Percentiles rank a stretch among this genome's conserved stretches.
Evolutionary conservation across 345 rosid genomes (phyloP).

Genomic region (Euphorbia pulcherrima): DNA sequence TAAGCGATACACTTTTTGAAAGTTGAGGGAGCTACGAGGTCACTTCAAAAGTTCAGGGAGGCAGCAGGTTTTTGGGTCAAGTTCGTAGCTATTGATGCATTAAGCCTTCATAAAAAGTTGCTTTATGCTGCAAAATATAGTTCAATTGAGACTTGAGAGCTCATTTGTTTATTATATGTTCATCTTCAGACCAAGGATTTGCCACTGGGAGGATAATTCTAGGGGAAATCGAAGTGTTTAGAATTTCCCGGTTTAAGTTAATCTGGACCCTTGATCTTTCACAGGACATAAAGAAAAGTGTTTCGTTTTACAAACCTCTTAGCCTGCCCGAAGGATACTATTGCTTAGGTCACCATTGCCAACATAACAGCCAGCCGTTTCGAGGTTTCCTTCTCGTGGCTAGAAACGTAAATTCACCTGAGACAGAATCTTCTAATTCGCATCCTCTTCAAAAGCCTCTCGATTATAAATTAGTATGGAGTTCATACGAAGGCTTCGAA

Average conservation of each 20-base stretch:
- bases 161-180: neutral
- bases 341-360: conserved; percentile 80
- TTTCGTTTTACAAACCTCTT: conserved; percentile 59
- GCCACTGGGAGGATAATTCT: conserved; percentile 64
- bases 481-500: conserved; percentile 47
- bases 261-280: conserved; percentile 54
- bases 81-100: too few relatives aligned
- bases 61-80: too few relatives aligned
- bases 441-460: conserved; percentile 62
- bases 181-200: conserved; percentile 58
- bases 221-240: conserved; percentile 56
- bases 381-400: conserved; percentile 68
- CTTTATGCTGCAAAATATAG: neutral
- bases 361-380: conserved; percentile 48
- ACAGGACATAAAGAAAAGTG: conserved; percentile 40
- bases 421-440: conserved; percentile 12
- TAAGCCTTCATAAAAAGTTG: too few relatives aligned
- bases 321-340: conserved; percentile 60
- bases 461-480: conserved; percentile 64
- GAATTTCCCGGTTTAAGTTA: conserved; percentile 47
- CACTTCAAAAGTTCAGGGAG: too few relatives aligned
- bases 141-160: neutral
- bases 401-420: conserved; percentile 35
- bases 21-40: too few relatives aligned
- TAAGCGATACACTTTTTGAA: too few relatives aligned